These are phyloP conservation scores for Lumnitzera racemosa DNA, from an alignment of 345 rosid genomes.

Conservation along the genomic window DNA sequence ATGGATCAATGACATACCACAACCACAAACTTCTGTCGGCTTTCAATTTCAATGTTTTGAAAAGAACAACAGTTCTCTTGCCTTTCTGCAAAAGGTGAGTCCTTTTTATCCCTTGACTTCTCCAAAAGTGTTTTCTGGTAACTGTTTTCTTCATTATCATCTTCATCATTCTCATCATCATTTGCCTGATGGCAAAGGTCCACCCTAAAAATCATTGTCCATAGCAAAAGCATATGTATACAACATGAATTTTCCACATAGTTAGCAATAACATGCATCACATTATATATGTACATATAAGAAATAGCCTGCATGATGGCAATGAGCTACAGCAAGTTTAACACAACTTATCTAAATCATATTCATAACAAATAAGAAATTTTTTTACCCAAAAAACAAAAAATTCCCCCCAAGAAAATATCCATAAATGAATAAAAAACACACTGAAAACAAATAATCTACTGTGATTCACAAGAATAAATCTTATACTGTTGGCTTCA, in stretches of 20 bases:
- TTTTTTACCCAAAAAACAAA: no score
- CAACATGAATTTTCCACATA: constrained; percentile 12
- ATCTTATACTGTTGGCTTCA: no score
- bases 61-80: constrained; percentile 40
- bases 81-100: constrained; percentile 23
- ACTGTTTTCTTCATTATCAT: constrained; percentile 35
- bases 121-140: constrained; percentile 40
- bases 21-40: constrained; percentile 53
- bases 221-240: constrained; percentile 16
- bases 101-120: constrained; percentile 23
- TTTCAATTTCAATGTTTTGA: constrained; percentile 40
- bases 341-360: neutral
- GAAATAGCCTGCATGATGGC: neutral
- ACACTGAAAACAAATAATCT: no score
- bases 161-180: constrained; percentile 41
- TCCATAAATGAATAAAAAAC: no score
- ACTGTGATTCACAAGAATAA: no score
- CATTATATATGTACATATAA: neutral
- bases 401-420: no score
- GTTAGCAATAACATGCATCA: neutral
- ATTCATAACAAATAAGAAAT: no score
- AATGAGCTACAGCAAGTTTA: neutral
- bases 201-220: constrained; percentile 53
- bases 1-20: constrained; percentile 23
- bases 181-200: constrained; percentile 73